Conservation (phyloP, 306 rosid species). For the Quercus rubra region DNA sequence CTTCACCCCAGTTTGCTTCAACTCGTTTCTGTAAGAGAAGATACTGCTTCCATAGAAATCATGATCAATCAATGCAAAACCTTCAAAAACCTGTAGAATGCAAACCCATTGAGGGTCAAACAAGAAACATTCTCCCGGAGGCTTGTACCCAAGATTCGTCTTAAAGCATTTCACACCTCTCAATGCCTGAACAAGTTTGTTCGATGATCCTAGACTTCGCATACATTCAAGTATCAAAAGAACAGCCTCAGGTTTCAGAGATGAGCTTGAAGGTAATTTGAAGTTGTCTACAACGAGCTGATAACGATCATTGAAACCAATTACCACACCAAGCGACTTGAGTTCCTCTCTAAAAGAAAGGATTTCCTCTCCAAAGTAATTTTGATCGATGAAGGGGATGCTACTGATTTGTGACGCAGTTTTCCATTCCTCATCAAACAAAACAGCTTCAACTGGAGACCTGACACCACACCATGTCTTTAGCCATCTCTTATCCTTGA, state of each 20-base stretch:
- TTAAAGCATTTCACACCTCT: slow-evolving; percentile 37
- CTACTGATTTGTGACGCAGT: slow-evolving; percentile 51
- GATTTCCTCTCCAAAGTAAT: slow-evolving; percentile 50
- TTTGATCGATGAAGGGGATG: slow-evolving; percentile 59
- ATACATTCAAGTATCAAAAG: slow-evolving; percentile 46
- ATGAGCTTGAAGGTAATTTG: slow-evolving; percentile 36
- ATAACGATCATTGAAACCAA: slow-evolving; percentile 26
- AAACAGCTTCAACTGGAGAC: slow-evolving; percentile 60
- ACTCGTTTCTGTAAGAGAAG: slow-evolving; percentile 20
- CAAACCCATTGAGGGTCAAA: slow-evolving; percentile 57
- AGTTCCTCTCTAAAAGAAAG: slow-evolving; percentile 42
- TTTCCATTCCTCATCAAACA: slow-evolving; percentile 46
- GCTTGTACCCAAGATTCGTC: slow-evolving; percentile 55
- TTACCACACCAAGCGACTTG: slow-evolving; percentile 52
- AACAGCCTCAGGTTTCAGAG: slow-evolving; percentile 39
- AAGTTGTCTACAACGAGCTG: slow-evolving; percentile 42
- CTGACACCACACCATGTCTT: slow-evolving; percentile 50
- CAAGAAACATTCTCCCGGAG: slow-evolving; percentile 49
- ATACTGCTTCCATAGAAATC: slow-evolving; percentile 39
- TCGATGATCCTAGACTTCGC: neutral
- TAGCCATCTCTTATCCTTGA: slow-evolving; percentile 50
- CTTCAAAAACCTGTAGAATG: slow-evolving; percentile 49
- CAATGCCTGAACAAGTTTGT: slow-evolving; percentile 30
- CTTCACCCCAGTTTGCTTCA: slow-evolving; percentile 47
- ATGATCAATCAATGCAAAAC: slow-evolving; percentile 49